phyloP scores from a whole-genome alignment of 2,329 filamentous ascomycete genomes.

The Cladosporium sp. region DNA sequence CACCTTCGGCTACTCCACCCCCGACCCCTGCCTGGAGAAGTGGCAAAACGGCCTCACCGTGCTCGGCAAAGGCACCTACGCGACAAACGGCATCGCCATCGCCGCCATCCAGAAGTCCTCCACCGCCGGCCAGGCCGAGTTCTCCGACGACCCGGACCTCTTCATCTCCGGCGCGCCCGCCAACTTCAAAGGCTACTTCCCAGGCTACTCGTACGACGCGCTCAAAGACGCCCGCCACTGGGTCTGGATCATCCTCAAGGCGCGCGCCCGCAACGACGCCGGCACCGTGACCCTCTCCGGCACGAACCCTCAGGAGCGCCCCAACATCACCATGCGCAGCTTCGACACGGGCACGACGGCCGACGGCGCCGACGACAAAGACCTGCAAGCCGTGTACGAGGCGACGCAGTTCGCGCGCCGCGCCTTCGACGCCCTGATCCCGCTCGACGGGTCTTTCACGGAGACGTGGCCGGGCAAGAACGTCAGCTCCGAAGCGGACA shows the following conservation, averaged over 20 bases:
- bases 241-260: slow-evolving; percentile 51
- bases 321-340: slow-evolving; percentile 18
- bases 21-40: slow-evolving; percentile 39
- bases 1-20: slow-evolving; percentile 27
- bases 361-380: slow-evolving; percentile 24
- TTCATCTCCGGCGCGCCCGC: slow-evolving; percentile 50
- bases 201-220: slow-evolving; percentile 43
- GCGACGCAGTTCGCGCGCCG: slow-evolving; percentile 48
- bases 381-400: slow-evolving; percentile 50
- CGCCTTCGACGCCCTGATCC: slow-evolving; percentile 20
- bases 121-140: slow-evolving; percentile 38
- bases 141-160: slow-evolving; percentile 42
- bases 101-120: slow-evolving; percentile 38
- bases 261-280: slow-evolving; percentile 52
- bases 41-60: slow-evolving; percentile 34
- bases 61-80: slow-evolving; percentile 38
- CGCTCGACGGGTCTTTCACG: slow-evolving; percentile 9
- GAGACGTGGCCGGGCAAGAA: slow-evolving; percentile 10
- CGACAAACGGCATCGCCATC: slow-evolving; percentile 49
- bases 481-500: slow-evolving; percentile 9
- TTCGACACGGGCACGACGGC: slow-evolving; percentile 11
- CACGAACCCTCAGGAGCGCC: slow-evolving; percentile 13
- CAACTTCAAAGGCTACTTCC: slow-evolving; percentile 50
- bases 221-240: slow-evolving; percentile 39
- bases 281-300: slow-evolving; percentile 28